These are phyloP conservation scores for Ogataea neopini DNA, from an alignment of 805 yeast genomes.

Conservation along the genomic window DNA sequence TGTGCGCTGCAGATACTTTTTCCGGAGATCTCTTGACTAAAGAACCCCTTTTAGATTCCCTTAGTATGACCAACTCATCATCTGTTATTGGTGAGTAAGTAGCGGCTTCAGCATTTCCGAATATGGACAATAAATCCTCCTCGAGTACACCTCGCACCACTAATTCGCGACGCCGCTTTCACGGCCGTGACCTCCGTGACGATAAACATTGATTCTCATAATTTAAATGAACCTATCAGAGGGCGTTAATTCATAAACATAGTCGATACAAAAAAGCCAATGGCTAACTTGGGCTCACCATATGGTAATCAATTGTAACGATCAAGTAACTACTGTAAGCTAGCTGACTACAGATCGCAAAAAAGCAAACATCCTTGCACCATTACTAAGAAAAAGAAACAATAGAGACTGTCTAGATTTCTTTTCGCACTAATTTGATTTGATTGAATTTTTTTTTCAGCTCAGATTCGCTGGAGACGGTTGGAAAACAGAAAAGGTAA, in stretches of 20 bases:
- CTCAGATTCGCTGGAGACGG: constrained; percentile 7
- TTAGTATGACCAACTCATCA: neutral
- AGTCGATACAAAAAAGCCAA: neutral
- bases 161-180: neutral
- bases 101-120: constrained; percentile 3
- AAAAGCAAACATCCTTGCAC: constrained; percentile 2
- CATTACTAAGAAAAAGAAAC: neutral
- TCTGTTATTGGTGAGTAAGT: neutral
- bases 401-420: neutral
- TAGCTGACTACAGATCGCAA: neutral
- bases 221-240: neutral
- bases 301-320: no score
- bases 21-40: neutral
- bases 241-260: neutral
- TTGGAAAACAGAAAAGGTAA: constrained; percentile 8
- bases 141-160: constrained; percentile 5
- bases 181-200: neutral
- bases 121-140: neutral
- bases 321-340: no score
- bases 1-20: no score
- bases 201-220: no score
- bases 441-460: constrained; percentile 9
- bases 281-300: no score
- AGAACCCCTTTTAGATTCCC: neutral
- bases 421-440: constrained; percentile 6